These are phyloP conservation scores for Cladosporium austrohemisphaericum DNA, from an alignment of 2,329 filamentous ascomycete species.

Conservation along the genomic window DNA sequence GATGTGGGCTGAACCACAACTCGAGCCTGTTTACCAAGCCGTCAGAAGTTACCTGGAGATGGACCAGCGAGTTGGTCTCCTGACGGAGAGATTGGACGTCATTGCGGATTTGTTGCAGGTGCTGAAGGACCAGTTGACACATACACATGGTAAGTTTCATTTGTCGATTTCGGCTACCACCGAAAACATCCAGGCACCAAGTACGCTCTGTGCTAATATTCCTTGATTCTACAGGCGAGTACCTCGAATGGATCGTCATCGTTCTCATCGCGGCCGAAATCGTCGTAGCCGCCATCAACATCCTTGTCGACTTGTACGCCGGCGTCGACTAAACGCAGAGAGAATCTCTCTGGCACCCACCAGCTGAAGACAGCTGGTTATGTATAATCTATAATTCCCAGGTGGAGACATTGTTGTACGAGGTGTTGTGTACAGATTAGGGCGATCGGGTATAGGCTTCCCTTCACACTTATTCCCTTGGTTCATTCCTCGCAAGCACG, in stretches of 20 bases:
- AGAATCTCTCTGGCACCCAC: no score
- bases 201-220: no score
- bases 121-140: constrained; percentile 90
- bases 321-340: constrained; percentile 34
- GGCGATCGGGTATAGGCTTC: no score
- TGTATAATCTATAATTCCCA: no score
- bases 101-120: constrained; percentile 91
- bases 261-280: constrained; percentile 95
- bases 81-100: constrained; percentile 87
- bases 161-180: background rate
- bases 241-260: constrained; percentile 66
- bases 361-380: no score
- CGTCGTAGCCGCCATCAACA: constrained; percentile 79
- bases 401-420: no score
- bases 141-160: constrained; percentile 75
- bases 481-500: no score
- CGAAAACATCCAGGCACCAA: no score
- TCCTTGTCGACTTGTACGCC: constrained; percentile 88
- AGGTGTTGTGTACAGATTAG: no score
- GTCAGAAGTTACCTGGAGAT: constrained; percentile 95
- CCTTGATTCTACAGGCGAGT: constrained; percentile 37
- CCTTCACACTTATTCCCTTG: no score
- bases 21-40: constrained; percentile 94
- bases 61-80: constrained; percentile 85
- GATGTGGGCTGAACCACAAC: constrained; percentile 96